Evolutionary conservation across 2,329 filamentous ascomycete species (phyloP).

Genomic region (Pyrenophora seminiperda): DNA sequence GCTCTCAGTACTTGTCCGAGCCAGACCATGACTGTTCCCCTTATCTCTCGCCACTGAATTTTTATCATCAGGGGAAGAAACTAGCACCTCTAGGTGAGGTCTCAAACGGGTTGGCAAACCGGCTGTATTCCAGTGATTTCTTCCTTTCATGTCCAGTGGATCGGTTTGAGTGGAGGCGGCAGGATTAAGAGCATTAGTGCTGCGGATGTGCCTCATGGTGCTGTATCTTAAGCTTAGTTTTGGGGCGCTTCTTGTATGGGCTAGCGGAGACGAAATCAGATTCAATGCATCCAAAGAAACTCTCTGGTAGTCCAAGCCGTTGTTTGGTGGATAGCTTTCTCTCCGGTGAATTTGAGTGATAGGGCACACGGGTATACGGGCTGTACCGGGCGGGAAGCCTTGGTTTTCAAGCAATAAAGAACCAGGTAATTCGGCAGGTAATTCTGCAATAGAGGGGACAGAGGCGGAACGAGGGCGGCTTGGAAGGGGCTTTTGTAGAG

Average conservation of each 20-base stretch:
- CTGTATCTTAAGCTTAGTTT: slow-evolving; percentile 18
- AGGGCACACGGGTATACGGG: slow-evolving; percentile 20
- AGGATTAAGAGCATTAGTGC: slow-evolving; percentile 28
- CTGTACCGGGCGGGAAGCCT: slow-evolving; percentile 31
- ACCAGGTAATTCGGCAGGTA: slow-evolving; percentile 38
- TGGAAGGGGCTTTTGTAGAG: slow-evolving; percentile 44
- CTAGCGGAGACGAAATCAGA: slow-evolving; percentile 19
- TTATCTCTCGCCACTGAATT: slow-evolving; percentile 20
- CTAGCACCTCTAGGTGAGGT: slow-evolving; percentile 25
- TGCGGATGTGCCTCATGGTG: slow-evolving; percentile 37
- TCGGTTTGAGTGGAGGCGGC: slow-evolving; percentile 22
- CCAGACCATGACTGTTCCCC: slow-evolving; percentile 23
- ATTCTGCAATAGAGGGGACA: slow-evolving; percentile 47
- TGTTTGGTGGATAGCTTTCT: slow-evolving; percentile 14
- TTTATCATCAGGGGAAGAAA: slow-evolving; percentile 32
- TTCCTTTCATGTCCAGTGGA: slow-evolving; percentile 32
- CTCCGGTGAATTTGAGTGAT: slow-evolving; percentile 18
- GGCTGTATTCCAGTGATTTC: slow-evolving; percentile 30
- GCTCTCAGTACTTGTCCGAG: slow-evolving; percentile 5
- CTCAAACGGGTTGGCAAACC: slow-evolving; percentile 26
- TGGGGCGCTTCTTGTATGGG: slow-evolving; percentile 24
- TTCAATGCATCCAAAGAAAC: slow-evolving; percentile 1
- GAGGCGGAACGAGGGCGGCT: slow-evolving; percentile 50
- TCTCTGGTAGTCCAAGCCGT: neutral
- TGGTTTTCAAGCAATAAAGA: slow-evolving; percentile 43